Percentiles rank a stretch among this genome's conserved stretches.
Evolutionary conservation across 2,329 filamentous ascomycete genomes (phyloP).

Genomic region (Raffaelea albimanens): DNA sequence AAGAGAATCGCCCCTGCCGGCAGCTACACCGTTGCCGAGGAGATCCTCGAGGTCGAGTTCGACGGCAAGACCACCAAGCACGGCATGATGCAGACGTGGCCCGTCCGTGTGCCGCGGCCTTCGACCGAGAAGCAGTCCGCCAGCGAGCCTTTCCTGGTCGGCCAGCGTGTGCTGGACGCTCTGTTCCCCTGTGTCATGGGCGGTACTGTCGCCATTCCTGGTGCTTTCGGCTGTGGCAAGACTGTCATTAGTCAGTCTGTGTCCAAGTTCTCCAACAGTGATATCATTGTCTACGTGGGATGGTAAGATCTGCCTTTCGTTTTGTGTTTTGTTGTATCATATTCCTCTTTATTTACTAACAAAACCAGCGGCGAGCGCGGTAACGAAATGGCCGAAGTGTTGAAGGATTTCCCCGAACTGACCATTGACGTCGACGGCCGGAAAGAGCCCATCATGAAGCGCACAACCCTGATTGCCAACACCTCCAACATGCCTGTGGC

Average conservation of each 20-base stretch:
- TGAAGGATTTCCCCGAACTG: slow-evolving; percentile 99
- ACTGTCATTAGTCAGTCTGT: slow-evolving; percentile 98
- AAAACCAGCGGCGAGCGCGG: slow-evolving; percentile 59
- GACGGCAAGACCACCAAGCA: slow-evolving; percentile 91
- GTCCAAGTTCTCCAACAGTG: slow-evolving; percentile 99
- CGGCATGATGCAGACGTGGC: slow-evolving; percentile 98
- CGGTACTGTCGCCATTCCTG: slow-evolving; percentile 94
- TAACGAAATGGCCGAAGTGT: slow-evolving; percentile 98
- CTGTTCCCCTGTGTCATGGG: slow-evolving; percentile 95
- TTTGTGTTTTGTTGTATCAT: not conserved
- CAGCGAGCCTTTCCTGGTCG: slow-evolving; percentile 86
- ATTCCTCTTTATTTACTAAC: not conserved
- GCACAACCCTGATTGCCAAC: slow-evolving; percentile 95
- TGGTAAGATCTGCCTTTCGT: slow-evolving; percentile 23
- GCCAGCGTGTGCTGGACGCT: slow-evolving; percentile 90
- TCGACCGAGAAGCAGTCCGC: slow-evolving; percentile 86
- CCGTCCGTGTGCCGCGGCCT: slow-evolving; percentile 89
- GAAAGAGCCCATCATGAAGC: slow-evolving; percentile 99
- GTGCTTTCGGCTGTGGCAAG: slow-evolving; percentile 97
- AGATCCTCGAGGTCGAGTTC: slow-evolving; percentile 93
- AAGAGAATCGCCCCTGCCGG: slow-evolving; percentile 84
- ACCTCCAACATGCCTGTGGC: slow-evolving; percentile 99
- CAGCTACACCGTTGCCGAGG: slow-evolving; percentile 87
- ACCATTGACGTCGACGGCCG: slow-evolving; percentile 90
- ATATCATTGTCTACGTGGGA: slow-evolving; percentile 97